Conservation (phyloP, 1,139 yeast genomes). For the Blastobotrys persicus region DNA sequence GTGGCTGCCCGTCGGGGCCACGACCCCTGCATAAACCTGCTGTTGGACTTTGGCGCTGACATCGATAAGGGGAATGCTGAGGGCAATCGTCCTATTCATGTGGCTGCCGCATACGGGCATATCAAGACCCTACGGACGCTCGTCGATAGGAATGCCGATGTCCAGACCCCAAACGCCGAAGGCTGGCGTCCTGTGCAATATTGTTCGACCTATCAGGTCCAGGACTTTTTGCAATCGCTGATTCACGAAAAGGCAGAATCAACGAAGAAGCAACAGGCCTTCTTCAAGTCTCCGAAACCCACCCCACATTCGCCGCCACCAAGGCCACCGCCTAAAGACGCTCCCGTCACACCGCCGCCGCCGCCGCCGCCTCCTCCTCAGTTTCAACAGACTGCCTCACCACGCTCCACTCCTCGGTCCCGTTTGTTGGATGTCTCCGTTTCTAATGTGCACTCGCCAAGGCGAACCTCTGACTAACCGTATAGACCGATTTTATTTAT, state of each 20-base stretch:
- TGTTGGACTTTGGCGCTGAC: constrained; percentile 81
- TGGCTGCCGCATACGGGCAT: constrained; percentile 76
- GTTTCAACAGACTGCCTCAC: constrained; percentile 12
- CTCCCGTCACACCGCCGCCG: constrained; percentile 12
- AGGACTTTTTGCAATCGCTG: constrained; percentile 37
- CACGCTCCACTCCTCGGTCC: constrained; percentile 20
- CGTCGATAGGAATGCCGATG: constrained; percentile 50
- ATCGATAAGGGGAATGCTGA: constrained; percentile 47
- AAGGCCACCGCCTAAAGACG: constrained; percentile 7
- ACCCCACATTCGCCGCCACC: constrained; percentile 13
- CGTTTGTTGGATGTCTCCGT: constrained; percentile 29
- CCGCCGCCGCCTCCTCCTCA: constrained; percentile 8
- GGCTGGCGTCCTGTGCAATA: constrained; percentile 66
- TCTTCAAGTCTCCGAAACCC: constrained; percentile 16
- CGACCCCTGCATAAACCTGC: constrained; percentile 64
- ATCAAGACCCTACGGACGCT: constrained; percentile 61
- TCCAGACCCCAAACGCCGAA: constrained; percentile 50
- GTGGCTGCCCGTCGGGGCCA: constrained; percentile 67
- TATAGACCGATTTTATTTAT: not conserved
- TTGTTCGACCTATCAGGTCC: constrained; percentile 37
- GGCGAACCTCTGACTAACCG: constrained; percentile 2
- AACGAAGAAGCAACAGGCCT: constrained; percentile 19
- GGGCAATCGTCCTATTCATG: constrained; percentile 77
- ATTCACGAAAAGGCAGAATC: constrained; percentile 27
- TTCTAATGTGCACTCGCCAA: constrained; percentile 19